These are phyloP conservation scores for Hypoxylon sp. DNA, from an alignment of 2,329 filamentous ascomycete species.

Conservation along the genomic window DNA sequence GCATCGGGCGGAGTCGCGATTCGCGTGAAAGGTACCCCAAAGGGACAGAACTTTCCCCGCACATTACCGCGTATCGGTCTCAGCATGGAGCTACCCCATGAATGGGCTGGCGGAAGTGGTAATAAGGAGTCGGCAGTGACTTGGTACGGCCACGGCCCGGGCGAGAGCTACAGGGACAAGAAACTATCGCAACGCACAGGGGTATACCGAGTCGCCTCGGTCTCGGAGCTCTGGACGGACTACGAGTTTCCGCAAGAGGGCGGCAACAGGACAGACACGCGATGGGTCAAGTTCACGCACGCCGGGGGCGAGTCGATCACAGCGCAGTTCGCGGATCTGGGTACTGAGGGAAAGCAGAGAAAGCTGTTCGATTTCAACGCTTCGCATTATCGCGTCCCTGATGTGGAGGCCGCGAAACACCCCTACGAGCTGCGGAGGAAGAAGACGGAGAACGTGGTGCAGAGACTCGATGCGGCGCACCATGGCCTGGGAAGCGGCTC, in stretches of 20 bases:
- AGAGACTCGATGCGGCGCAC: slow-evolving; percentile 72
- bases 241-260: slow-evolving; percentile 80
- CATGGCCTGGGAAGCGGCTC: slow-evolving; percentile 75
- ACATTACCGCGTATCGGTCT: slow-evolving; percentile 76
- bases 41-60: slow-evolving; percentile 65
- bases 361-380: slow-evolving; percentile 69
- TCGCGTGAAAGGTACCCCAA: slow-evolving; percentile 63
- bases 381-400: slow-evolving; percentile 66
- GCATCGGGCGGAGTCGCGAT: slow-evolving; percentile 63
- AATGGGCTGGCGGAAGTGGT: slow-evolving; percentile 42
- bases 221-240: slow-evolving; percentile 70
- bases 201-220: slow-evolving; percentile 59
- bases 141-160: slow-evolving; percentile 79
- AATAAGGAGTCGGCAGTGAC: slow-evolving; percentile 55
- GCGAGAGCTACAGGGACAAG: slow-evolving; percentile 78
- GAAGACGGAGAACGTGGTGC: slow-evolving; percentile 68
- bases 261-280: slow-evolving; percentile 74
- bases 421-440: slow-evolving; percentile 72
- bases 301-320: slow-evolving; percentile 47
- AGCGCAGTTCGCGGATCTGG: slow-evolving; percentile 50
- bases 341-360: slow-evolving; percentile 54
- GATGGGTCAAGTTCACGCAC: slow-evolving; percentile 67
- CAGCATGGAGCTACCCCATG: slow-evolving; percentile 58
- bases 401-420: slow-evolving; percentile 72
- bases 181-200: slow-evolving; percentile 73